Conservation (phyloP, 2,329 filamentous ascomycete species). For the Hymenoscyphus linearis region DNA sequence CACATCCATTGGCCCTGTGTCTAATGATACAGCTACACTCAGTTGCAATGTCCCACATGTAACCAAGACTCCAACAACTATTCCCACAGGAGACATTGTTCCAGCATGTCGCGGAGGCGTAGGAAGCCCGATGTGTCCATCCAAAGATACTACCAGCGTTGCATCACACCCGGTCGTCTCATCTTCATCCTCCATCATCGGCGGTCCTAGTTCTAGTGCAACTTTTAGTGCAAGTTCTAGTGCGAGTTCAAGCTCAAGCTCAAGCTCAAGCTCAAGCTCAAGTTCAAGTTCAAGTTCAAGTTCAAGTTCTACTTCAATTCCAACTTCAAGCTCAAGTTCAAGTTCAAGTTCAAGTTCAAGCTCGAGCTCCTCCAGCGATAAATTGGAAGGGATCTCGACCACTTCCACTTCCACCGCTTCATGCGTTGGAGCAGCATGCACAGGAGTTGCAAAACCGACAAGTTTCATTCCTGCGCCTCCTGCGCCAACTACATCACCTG, state of each 20-base stretch:
- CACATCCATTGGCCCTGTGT: slow-evolving; percentile 18
- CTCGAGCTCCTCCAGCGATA: no score
- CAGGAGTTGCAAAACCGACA: not conserved
- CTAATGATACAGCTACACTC: not conserved
- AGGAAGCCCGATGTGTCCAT: not conserved
- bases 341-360: no score
- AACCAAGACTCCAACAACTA: no score
- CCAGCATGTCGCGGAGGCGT: not conserved
- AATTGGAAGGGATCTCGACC: not conserved
- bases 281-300: no score
- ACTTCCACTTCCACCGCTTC: not conserved
- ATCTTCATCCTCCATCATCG: not conserved
- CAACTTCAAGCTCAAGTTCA: no score
- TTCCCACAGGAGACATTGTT: not conserved
- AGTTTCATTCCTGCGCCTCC: not conserved
- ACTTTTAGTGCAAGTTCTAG: no score
- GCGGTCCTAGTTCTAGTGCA: not conserved
- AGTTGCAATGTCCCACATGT: no score
- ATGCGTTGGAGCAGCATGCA: not conserved
- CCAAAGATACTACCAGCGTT: not conserved
- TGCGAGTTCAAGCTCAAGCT: no score
- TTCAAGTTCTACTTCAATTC: no score
- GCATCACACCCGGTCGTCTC: not conserved
- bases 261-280: no score
- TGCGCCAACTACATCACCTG: not conserved